A percentile compares a stretch with the other conserved stretches of the same genome.
phyloP scores from a whole-genome alignment of 805 yeast genomes.

The Myxozyma udenii region DNA sequence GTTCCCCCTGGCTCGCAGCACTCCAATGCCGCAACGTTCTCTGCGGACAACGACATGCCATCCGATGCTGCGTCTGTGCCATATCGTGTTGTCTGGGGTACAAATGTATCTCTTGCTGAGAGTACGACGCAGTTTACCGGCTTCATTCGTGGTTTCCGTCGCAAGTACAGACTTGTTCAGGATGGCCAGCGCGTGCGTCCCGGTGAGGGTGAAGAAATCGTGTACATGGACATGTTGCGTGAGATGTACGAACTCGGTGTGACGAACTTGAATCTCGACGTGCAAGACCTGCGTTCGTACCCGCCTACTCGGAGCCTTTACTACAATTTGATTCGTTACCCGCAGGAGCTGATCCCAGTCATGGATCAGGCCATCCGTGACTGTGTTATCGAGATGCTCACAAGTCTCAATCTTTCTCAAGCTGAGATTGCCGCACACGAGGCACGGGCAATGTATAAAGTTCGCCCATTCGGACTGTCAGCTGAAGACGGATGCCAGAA shows the following conservation, averaged over 20 bases:
- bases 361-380: slow-evolving; percentile 96
- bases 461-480: slow-evolving; percentile 79
- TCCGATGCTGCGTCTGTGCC: slow-evolving; percentile 36
- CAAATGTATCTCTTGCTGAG: slow-evolving; percentile 89
- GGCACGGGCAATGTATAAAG: slow-evolving; percentile 55
- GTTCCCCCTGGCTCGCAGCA: slow-evolving; percentile 17
- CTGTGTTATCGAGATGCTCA: slow-evolving; percentile 70
- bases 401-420: slow-evolving; percentile 42
- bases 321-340: slow-evolving; percentile 83
- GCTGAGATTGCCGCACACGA: slow-evolving; percentile 29
- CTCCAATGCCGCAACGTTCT: slow-evolving; percentile 19
- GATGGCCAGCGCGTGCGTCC: slow-evolving; percentile 41
- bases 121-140: slow-evolving; percentile 75
- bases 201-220: slow-evolving; percentile 65
- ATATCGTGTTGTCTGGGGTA: slow-evolving; percentile 87
- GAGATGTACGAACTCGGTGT: slow-evolving; percentile 75
- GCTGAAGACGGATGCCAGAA: slow-evolving; percentile 47
- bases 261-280: slow-evolving; percentile 80
- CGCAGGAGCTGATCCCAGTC: slow-evolving; percentile 94
- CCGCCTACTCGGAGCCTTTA: slow-evolving; percentile 74
- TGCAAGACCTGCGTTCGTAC: slow-evolving; percentile 71
- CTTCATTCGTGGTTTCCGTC: slow-evolving; percentile 79
- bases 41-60: slow-evolving; percentile 18
- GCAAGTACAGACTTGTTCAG: slow-evolving; percentile 64
- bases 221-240: slow-evolving; percentile 69